A percentile compares a stretch with the other conserved stretches of the same genome.
Evolutionary conservation across 805 yeast genomes (phyloP).

Genomic region (Metahyphopichia silvanorum): DNA sequence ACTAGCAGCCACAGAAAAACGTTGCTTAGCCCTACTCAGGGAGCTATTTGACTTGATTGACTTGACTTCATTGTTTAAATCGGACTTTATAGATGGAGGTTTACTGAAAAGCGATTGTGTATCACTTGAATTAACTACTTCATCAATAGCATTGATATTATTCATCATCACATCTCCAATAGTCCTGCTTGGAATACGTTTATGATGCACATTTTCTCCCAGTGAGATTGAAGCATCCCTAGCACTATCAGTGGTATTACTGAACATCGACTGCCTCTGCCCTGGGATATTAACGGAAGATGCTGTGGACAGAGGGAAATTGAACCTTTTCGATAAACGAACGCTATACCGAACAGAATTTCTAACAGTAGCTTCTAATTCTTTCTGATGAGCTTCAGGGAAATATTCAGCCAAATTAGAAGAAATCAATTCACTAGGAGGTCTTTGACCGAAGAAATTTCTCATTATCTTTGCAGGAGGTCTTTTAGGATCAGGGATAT

Average conservation of each 20-base stretch:
- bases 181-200: constrained; percentile 36
- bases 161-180: constrained; percentile 63
- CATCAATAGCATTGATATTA: constrained; percentile 55
- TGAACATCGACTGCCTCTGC: constrained; percentile 8
- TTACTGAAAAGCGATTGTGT: constrained; percentile 23
- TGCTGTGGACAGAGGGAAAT: constrained; percentile 14
- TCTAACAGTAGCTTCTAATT: constrained; percentile 74
- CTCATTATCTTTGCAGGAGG: constrained; percentile 23
- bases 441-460: constrained; percentile 79
- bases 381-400: constrained; percentile 73
- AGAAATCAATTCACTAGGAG: constrained; percentile 89
- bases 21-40: constrained; percentile 8
- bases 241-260: constrained; percentile 7
- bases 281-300: constrained; percentile 10
- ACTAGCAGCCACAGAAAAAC: constrained; percentile 27
- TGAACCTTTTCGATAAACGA: constrained; percentile 46
- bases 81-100: constrained; percentile 20
- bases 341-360: constrained; percentile 81
- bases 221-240: constrained; percentile 19
- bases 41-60: background rate
- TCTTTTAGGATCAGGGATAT: constrained; percentile 15
- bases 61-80: background rate
- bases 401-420: constrained; percentile 86
- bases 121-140: constrained; percentile 29
- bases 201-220: constrained; percentile 7